Percentiles rank a stretch among this genome's conserved stretches.
phyloP scores from a whole-genome alignment of 305 asterid species.

The Fraxinus angustifolia region DNA sequence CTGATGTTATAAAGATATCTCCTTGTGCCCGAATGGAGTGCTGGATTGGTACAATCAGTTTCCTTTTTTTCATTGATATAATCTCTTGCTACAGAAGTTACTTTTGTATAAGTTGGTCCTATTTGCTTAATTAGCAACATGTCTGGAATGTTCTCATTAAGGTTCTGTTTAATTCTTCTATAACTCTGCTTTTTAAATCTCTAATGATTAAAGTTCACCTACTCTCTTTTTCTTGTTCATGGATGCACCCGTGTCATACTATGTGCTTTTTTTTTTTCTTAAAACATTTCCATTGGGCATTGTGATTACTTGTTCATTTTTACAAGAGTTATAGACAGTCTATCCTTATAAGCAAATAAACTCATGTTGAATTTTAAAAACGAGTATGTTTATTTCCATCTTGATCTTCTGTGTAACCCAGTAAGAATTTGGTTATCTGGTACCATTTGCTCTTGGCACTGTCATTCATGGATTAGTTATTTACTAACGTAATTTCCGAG shows the following conservation, averaged over 20 bases:
- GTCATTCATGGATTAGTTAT: background rate
- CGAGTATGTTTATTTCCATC: background rate
- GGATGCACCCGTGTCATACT: background rate
- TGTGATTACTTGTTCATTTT: background rate
- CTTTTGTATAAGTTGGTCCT: background rate
- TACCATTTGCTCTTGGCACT: background rate
- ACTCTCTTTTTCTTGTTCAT: background rate
- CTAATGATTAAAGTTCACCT: background rate
- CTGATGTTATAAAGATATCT: constrained; percentile 97
- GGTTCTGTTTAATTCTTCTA: background rate
- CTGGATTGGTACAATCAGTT: constrained; percentile 76
- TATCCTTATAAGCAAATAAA: background rate
- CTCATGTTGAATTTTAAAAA: background rate
- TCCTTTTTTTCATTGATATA: constrained; percentile 20
- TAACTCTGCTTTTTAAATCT: background rate
- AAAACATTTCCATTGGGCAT: background rate
- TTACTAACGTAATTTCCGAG: background rate
- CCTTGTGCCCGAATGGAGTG: constrained; percentile 99
- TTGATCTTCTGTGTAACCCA: background rate
- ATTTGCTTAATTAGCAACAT: background rate
- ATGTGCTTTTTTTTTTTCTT: background rate
- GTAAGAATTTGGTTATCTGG: background rate
- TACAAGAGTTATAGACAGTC: background rate
- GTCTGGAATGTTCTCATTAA: background rate
- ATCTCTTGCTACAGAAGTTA: background rate